Conservation (phyloP, 1,284 basidiomycete species). For the Moesziomyces globuligerus region DNA sequence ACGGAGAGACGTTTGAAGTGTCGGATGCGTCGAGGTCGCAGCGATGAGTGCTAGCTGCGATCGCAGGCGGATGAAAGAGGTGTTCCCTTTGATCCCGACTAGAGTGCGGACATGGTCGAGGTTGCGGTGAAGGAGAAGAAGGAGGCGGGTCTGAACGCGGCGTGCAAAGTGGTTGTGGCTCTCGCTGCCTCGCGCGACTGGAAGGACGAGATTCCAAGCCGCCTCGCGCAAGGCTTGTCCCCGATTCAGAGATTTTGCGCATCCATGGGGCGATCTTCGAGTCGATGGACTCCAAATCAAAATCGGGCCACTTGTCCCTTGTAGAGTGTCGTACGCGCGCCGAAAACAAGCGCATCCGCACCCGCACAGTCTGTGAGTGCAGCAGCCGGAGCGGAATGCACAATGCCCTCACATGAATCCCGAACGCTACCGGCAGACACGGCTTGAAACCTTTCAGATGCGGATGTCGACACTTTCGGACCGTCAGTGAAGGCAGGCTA, state of each 20-base stretch:
- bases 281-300: too few relatives aligned
- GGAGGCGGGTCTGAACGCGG: constrained; percentile 6
- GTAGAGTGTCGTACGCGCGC: not conserved
- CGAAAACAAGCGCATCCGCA: not conserved
- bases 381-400: too few relatives aligned
- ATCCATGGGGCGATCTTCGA: not conserved
- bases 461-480: too few relatives aligned
- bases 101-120: not conserved
- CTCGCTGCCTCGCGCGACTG: constrained; percentile 2
- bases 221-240: not conserved
- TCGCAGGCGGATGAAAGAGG: not conserved
- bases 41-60: not conserved
- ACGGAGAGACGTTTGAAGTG: not conserved
- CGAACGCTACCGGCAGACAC: too few relatives aligned
- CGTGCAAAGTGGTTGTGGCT: not conserved
- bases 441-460: too few relatives aligned
- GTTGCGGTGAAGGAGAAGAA: constrained; percentile 12
- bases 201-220: constrained; percentile 14
- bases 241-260: constrained; percentile 9
- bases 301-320: too few relatives aligned
- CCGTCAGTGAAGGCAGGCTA: too few relatives aligned
- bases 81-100: not conserved
- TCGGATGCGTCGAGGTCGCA: not conserved
- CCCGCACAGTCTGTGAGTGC: too few relatives aligned
- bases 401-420: too few relatives aligned